Percentiles rank a stretch among this genome's conserved stretches.
Conservation (phyloP, 2,329 filamentous ascomycete genomes). For the Alternaria sp. region DNA sequence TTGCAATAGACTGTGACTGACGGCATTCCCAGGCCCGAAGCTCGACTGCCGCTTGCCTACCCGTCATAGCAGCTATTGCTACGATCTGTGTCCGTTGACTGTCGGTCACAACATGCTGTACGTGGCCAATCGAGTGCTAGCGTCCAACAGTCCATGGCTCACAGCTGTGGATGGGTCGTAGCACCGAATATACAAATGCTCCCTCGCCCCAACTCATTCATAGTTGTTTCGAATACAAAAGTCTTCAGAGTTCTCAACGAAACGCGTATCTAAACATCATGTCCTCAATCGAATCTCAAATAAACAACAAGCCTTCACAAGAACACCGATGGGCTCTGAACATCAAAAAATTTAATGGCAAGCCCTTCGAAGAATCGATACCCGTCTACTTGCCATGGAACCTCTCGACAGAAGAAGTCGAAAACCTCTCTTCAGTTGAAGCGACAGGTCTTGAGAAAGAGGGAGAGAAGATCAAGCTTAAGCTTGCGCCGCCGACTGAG, state of each 20-base stretch:
- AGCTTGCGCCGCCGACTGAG: conserved; percentile 58
- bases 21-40: neutral
- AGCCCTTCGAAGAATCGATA: conserved; percentile 39
- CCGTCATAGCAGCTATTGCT: neutral
- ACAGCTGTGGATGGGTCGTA: neutral
- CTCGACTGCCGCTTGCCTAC: neutral
- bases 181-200: neutral
- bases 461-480: conserved; percentile 66
- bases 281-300: neutral
- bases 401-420: conserved; percentile 47
- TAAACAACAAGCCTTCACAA: neutral
- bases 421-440: conserved; percentile 50
- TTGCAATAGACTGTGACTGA: neutral
- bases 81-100: neutral
- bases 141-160: neutral
- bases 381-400: conserved; percentile 52
- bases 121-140: neutral
- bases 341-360: conserved; percentile 5
- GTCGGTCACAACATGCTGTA: neutral
- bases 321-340: neutral
- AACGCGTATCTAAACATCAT: neutral
- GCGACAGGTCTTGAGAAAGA: conserved; percentile 62
- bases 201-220: neutral
- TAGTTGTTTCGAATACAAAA: neutral
- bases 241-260: neutral